A percentile compares a stretch with the other conserved stretches of the same genome.
phyloP scores from a whole-genome alignment of 768 basidiomycete species.

The Amanita pseudoporphyria region DNA sequence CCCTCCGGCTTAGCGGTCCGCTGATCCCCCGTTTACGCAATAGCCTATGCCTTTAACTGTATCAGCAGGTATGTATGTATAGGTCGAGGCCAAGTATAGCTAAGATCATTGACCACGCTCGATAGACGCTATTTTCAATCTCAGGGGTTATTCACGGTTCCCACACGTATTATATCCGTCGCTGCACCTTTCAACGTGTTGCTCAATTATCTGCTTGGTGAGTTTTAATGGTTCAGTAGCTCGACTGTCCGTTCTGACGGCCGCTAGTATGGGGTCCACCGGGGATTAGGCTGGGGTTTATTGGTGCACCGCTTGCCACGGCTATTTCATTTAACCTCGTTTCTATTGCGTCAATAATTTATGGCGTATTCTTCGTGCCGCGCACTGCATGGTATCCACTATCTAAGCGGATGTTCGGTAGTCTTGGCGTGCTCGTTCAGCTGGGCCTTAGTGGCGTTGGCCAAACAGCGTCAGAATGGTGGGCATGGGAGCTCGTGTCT shows the following conservation, averaged over 20 bases:
- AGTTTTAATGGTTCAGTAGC: conserved; percentile 6
- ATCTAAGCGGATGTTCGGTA: conserved; percentile 51
- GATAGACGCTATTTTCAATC: conserved; percentile 71
- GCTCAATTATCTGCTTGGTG: conserved; percentile 81
- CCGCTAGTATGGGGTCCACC: conserved; percentile 71
- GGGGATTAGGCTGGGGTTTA: conserved; percentile 73
- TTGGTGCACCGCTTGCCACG: conserved; percentile 88
- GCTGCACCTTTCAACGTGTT: conserved; percentile 81
- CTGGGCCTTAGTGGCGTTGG: conserved; percentile 81
- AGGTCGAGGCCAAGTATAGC: conserved; percentile 10
- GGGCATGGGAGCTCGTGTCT: conserved; percentile 88
- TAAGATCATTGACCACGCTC: background rate
- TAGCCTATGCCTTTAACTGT: conserved; percentile 43
- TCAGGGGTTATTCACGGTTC: conserved; percentile 77
- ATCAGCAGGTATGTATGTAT: conserved; percentile 33
- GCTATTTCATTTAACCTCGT: conserved; percentile 87
- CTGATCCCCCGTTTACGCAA: background rate
- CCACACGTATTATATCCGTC: conserved; percentile 73
- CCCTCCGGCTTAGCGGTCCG: conserved; percentile 2
- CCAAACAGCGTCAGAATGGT: conserved; percentile 90
- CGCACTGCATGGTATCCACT: conserved; percentile 79
- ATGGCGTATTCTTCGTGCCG: conserved; percentile 54
- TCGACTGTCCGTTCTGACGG: background rate
- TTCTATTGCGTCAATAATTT: conserved; percentile 46
- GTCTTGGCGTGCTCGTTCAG: conserved; percentile 56